Conservation (phyloP, 1,284 basidiomycete genomes). For the Exobasidium cylindrosporum region DNA sequence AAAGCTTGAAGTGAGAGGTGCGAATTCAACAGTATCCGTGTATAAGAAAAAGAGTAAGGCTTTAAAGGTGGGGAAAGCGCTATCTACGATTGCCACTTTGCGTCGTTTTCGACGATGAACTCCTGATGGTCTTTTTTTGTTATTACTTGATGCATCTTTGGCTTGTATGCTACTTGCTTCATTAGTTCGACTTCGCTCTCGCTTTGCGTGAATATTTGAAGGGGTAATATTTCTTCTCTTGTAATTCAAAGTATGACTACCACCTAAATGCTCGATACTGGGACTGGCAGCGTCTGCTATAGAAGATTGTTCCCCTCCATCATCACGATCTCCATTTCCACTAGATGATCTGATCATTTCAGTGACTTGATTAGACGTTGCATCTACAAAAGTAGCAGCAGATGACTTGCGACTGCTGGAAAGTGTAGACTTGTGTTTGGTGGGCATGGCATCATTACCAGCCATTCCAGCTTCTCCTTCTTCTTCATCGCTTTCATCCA, state of each 20-base stretch:
- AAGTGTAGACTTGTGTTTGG: background rate
- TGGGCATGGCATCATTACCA: background rate
- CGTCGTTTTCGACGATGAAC: constrained; percentile 6
- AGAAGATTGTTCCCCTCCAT: background rate
- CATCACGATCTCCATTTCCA: background rate
- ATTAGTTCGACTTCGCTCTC: background rate
- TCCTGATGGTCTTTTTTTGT: background rate
- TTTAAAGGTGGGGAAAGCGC: constrained; percentile 76
- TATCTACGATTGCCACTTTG: constrained; percentile 65
- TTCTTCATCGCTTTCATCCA: background rate
- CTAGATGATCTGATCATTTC: background rate
- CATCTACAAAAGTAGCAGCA: background rate
- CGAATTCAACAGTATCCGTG: constrained; percentile 78
- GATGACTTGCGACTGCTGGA: background rate
- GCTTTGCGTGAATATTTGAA: background rate
- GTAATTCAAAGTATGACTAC: background rate
- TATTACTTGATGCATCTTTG: background rate
- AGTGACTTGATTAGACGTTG: background rate
- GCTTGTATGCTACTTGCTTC: background rate
- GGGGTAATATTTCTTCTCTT: background rate
- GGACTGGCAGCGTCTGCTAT: background rate
- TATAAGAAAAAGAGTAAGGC: constrained; percentile 82
- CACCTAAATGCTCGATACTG: background rate
- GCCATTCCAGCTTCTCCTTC: background rate
- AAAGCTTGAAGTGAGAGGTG: constrained; percentile 70